Evolutionary conservation across 768 basidiomycete genomes (phyloP), one percentile per base, ranked within the genome.

Genomic region (Boletellus sp.): DNA sequence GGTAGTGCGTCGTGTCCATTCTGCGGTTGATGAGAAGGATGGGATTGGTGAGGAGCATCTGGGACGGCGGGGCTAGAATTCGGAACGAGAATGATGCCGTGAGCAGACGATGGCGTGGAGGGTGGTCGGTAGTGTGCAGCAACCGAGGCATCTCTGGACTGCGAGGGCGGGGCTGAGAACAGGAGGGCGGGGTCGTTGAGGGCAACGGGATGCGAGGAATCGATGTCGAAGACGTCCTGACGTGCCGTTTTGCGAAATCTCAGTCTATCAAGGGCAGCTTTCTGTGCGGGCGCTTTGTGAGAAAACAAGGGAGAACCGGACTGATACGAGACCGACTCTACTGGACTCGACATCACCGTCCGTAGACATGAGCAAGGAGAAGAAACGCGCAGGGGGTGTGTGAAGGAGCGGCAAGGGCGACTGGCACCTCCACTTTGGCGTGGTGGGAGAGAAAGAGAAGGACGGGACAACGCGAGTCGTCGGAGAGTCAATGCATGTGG

Each of bases 71-170:
- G 86, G 54, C 86, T 90, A 47, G 90, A 90, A 69, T 76, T 85
- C 42, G 88, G 88, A 20, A 88, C 87, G 47, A 90, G 81, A 44
- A 90, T 69, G 48, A 71, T 79, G 63, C 79, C 80, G 38, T 73
- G 70, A 32, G 49, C 17, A 24, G 77, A 64, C 10, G 77, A 70
- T 8, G 81, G 69, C 57, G 52, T 75, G 60, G 65, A 66, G 36
- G 60, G 75, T 59, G 72, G 77, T 77, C 78, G 81, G 65, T 61
- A 87, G 51, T 79, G 81, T 49, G 84, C 81, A 67, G 77, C 61
- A 34, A 80, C 68, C n/a, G 84, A 85, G 38, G 78, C 86, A 73
- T 90, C 88, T 59, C 87, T 79, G 52, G 86, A 87, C 72, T 90
- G 88, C 33, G 78, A 40, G 8, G 84, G 84, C 51, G 76, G 81